These are phyloP conservation scores for Wickerhamiella hasegawae DNA, from an alignment of 805 yeast species.

Conservation along the genomic window DNA sequence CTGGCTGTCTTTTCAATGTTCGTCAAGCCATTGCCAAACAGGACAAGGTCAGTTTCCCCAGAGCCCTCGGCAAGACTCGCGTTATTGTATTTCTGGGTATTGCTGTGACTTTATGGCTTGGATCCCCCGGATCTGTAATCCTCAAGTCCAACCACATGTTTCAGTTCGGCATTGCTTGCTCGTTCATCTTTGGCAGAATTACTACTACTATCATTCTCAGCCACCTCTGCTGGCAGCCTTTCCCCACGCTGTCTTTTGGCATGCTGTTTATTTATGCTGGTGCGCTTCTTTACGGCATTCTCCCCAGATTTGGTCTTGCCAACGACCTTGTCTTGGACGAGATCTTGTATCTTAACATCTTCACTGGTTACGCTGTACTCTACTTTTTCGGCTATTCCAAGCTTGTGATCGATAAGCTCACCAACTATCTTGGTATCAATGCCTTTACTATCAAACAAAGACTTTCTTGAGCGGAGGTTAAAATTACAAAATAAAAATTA, in stretches of 20 bases:
- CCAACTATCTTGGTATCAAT: slow-evolving; percentile 70
- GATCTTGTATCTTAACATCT: slow-evolving; percentile 33
- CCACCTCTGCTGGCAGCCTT: slow-evolving; percentile 67
- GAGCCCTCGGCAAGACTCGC: background rate
- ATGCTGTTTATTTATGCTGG: slow-evolving; percentile 29
- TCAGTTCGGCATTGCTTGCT: slow-evolving; percentile 59
- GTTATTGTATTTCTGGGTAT: slow-evolving; percentile 37
- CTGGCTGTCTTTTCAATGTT: slow-evolving; percentile 40
- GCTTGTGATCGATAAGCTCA: slow-evolving; percentile 63
- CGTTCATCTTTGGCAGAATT: slow-evolving; percentile 80
- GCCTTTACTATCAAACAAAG: slow-evolving; percentile 43
- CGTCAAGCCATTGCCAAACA: slow-evolving; percentile 15
- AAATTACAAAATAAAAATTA: no score
- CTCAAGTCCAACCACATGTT: slow-evolving; percentile 35
- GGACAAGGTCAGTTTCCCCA: slow-evolving; percentile 7
- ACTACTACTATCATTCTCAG: slow-evolving; percentile 45
- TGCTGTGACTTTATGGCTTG: slow-evolving; percentile 30
- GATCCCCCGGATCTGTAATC: slow-evolving; percentile 33
- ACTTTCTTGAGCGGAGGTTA: no score
- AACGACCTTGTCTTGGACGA: slow-evolving; percentile 13
- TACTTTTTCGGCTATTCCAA: slow-evolving; percentile 51
- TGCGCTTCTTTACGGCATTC: slow-evolving; percentile 24
- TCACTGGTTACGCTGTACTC: slow-evolving; percentile 50
- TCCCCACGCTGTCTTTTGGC: slow-evolving; percentile 62
- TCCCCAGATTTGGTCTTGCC: slow-evolving; percentile 35